These are phyloP conservation scores for Teratosphaeria epicoccoides DNA, from an alignment of 2,329 filamentous ascomycete genomes.

Conservation along the genomic window DNA sequence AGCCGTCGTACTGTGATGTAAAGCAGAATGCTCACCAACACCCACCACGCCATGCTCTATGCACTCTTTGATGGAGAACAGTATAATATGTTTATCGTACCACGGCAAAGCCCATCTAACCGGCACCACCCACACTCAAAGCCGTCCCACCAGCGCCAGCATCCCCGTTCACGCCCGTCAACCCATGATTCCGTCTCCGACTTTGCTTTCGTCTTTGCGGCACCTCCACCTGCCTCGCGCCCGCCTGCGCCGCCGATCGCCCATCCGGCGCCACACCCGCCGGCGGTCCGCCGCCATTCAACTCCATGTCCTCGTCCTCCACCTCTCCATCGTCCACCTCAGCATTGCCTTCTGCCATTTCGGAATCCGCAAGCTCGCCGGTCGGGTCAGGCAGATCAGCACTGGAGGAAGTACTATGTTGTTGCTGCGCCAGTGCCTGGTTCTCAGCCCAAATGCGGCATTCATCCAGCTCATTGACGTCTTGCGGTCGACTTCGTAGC, in stretches of 20 bases:
- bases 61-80: background rate
- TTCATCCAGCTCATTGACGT: conserved; percentile 79
- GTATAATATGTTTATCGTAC: background rate
- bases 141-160: conserved; percentile 9
- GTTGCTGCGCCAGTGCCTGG: conserved; percentile 7
- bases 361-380: conserved; percentile 17
- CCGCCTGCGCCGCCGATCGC: background rate
- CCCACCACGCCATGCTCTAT: background rate
- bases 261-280: conserved; percentile 1
- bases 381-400: background rate
- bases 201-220: conserved; percentile 3
- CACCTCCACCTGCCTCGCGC: background rate
- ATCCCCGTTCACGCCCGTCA: conserved; percentile 7
- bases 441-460: conserved; percentile 29
- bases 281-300: conserved; percentile 4
- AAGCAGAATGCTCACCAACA: background rate
- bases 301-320: conserved; percentile 24
- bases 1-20: background rate
- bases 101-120: background rate
- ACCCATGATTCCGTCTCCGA: conserved; percentile 4
- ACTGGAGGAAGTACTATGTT: background rate
- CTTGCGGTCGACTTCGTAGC: conserved; percentile 72
- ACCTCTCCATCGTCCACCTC: conserved; percentile 19
- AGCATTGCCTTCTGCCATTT: conserved; percentile 22
- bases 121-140: conserved; percentile 11